Base-by-base conservation (phyloP, 176 grass and related monocot genomes). In the Saccharum spontaneum region DNA sequence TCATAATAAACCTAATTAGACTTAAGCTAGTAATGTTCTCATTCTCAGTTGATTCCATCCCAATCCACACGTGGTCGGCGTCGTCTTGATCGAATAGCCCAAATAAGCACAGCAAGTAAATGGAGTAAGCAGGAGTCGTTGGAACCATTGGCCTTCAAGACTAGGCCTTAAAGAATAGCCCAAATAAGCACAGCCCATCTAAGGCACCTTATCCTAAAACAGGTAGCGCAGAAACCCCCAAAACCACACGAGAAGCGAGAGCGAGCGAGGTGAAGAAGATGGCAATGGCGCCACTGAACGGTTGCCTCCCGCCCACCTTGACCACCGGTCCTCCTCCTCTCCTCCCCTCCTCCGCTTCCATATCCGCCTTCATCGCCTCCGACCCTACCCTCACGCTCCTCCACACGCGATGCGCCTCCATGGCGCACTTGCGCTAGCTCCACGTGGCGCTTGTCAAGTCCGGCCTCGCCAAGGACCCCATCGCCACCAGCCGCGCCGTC, bases 371-470 rank as follows among this genome's bases (percentile, higher is more conserved):
- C 83, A 88, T 97, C 66, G 79, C 80, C 10, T 83, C 80, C 24
- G 86, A 94, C 81, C 71, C 77, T 14, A 54, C 65, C 4, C 88
- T 92, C 43, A 88, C 83, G 55, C 79, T 90, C 28, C 79, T 97
- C n/a, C 91, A 94, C 71, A 94, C 89, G 70, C 81, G 83, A 88
- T 94, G 91, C 77, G 20, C 80, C 45, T 76, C 67, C 83, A 94
- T 90, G 92, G 38, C 67, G 2, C 88, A 92, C 83, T 90, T 94
- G 77, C 90, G 76, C 38, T 90, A 92, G 88, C 88, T 94, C 92
- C 94, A 94, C 68, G 85, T 77, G 23, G 86, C 87, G 70, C 87
- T 94, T 62, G 85, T 97, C 63, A 89, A 84, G 69, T 90, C 88
- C 38, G 91, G 91, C 59, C 87, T 97, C 0, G 85, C 87, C 87